Conservation (phyloP, 1,139 yeast genomes). For the Yarrowia galli region DNA sequence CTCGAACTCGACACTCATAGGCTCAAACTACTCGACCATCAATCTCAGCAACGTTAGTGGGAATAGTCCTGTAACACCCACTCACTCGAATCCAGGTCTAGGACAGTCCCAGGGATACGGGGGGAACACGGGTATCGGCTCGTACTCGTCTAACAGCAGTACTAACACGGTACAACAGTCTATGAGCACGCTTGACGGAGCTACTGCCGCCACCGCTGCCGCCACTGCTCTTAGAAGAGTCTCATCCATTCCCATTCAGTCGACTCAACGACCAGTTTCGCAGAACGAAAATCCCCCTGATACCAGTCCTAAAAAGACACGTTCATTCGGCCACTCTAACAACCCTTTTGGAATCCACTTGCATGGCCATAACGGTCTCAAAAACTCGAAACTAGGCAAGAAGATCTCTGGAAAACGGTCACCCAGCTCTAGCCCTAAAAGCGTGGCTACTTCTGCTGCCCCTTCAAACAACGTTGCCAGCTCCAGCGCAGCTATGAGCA, state of each 20-base stretch:
- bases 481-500: constrained; percentile 13
- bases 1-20: constrained; percentile 19
- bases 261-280: constrained; percentile 29
- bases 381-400: constrained; percentile 32
- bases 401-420: constrained; percentile 32
- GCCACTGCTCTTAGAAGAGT: constrained; percentile 45
- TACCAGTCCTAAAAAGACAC: constrained; percentile 12
- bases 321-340: constrained; percentile 17
- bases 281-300: constrained; percentile 17
- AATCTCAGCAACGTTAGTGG: constrained; percentile 29
- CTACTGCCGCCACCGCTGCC: constrained; percentile 47
- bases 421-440: constrained; percentile 16
- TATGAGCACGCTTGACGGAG: constrained; percentile 16
- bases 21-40: constrained; percentile 30
- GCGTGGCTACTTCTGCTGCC: neutral
- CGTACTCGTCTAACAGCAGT: constrained; percentile 20
- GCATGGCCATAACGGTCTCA: constrained; percentile 30
- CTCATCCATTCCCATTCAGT: constrained; percentile 29
- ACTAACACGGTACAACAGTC: constrained; percentile 19
- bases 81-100: constrained; percentile 25
- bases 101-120: constrained; percentile 16
- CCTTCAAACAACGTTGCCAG: neutral
- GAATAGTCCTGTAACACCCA: constrained; percentile 17
- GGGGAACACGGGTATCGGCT: constrained; percentile 12
- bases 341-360: constrained; percentile 24